Base-by-base conservation (phyloP, 140 eudicot species). In the Stevia rebaudiana region DNA sequence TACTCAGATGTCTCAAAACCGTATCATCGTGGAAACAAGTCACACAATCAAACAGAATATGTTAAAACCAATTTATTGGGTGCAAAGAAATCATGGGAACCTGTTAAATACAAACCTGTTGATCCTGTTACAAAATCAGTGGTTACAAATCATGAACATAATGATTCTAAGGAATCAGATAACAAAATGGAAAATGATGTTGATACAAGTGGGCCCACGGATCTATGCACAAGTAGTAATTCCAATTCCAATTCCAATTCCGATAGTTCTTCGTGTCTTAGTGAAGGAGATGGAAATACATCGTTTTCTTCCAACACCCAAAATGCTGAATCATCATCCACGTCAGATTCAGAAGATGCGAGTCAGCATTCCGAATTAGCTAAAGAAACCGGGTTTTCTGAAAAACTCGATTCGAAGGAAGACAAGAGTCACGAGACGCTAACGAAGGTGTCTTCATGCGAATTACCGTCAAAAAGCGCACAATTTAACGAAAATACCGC, bases 41-140 rank as follows among this genome's bases (percentile, higher is more conserved):
- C 50, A 57, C 63, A 72, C 61, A 68, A 46, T 74, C 79, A 79
- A 47, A 75, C 61, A 48, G 86, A 84, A 25, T 64, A 68, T 63
- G 63, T 33, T 18, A 90, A 83, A 73, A 72, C 72, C 78, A 82
- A 69, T 54, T 53, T 39, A 11, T 36, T 21, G 8, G 33, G 59
- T 73, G 72, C 65, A n/a, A 87, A 80, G 88, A 85, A 87, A 84
- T 86, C 83, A 46, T 85, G 95, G 97, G 97, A 89, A 65, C 97
- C 63, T 31, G 76, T 65, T 21, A 66, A 51, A 49, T 69, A 56
- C 18, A 84, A 78, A 72, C 68, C 69, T 44, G 69, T 51, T 51
- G 83, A 74, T 62, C 70, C 78, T 48, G 10, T 42, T 16, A 77
- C 41, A n/a, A 67, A 43, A 39, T 67, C 72, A 25, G 76, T 62